Conservation (phyloP, 805 yeast genomes). For the Cyberlindnera japonica region DNA sequence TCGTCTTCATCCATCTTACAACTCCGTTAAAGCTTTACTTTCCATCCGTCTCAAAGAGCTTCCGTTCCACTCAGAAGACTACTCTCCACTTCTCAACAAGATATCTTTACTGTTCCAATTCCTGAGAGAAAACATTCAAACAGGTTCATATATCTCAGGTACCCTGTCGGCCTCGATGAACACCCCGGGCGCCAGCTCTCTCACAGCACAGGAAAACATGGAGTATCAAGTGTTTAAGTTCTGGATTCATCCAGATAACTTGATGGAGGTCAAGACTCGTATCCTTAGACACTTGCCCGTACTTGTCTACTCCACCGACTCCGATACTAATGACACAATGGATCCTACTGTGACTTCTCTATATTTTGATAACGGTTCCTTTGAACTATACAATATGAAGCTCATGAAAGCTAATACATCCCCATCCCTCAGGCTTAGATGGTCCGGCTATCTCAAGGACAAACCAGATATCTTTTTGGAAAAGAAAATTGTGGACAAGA, state of each 20-base stretch:
- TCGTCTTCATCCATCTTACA: conserved; percentile 76
- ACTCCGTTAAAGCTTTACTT: conserved; percentile 82
- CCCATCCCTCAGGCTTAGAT: conserved; percentile 79
- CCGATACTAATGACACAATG: conserved; percentile 39
- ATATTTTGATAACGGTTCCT: conserved; percentile 80
- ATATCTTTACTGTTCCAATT: conserved; percentile 78
- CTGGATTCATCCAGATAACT: conserved; percentile 95
- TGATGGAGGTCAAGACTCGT: conserved; percentile 97
- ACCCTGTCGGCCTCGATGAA: conserved; percentile 22
- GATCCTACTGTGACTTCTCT: conserved; percentile 86
- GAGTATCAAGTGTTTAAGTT: conserved; percentile 71
- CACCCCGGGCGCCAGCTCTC: conserved; percentile 16
- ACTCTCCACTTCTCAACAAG: conserved; percentile 84
- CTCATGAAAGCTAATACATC: conserved; percentile 63
- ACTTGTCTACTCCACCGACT: conserved; percentile 59
- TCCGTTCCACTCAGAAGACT: conserved; percentile 94
- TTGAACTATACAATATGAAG: conserved; percentile 84
- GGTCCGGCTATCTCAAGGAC: conserved; percentile 81
- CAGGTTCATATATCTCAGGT: conserved; percentile 26
- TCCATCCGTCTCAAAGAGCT: conserved; percentile 82
- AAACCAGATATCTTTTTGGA: conserved; percentile 80
- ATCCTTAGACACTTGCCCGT: conserved; percentile 92
- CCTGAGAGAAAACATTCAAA: conserved; percentile 64
- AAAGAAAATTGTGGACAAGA: conserved; percentile 64
- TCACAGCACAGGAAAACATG: conserved; percentile 21